phyloP scores from a whole-genome alignment of 805 yeast species.

The Kregervanrija pseudodelftensis region DNA sequence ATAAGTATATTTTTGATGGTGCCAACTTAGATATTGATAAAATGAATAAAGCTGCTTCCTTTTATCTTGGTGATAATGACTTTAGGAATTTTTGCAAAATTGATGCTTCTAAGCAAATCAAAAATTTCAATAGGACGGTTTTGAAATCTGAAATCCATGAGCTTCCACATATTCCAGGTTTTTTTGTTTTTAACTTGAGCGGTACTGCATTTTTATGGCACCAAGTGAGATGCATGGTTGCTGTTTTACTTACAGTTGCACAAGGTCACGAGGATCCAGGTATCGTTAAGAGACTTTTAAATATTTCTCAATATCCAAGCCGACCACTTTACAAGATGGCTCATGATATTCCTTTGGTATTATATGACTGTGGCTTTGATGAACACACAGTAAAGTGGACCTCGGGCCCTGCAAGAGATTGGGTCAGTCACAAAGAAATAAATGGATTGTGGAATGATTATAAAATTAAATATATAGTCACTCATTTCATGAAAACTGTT shows the following conservation, averaged over 20 bases:
- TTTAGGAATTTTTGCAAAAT: slow-evolving; percentile 91
- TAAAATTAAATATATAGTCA: slow-evolving; percentile 48
- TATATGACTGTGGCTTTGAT: slow-evolving; percentile 77
- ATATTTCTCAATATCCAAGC: slow-evolving; percentile 47
- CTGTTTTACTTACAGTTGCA: slow-evolving; percentile 72
- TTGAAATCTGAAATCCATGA: slow-evolving; percentile 25
- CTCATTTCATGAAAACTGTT: slow-evolving; percentile 39
- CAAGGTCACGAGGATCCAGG: slow-evolving; percentile 61
- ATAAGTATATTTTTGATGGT: slow-evolving; percentile 69
- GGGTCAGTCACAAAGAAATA: slow-evolving; percentile 36
- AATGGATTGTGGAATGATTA: slow-evolving; percentile 49
- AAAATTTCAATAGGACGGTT: slow-evolving; percentile 65
- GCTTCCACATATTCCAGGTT: slow-evolving; percentile 25
- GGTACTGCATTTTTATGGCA: slow-evolving; percentile 97
- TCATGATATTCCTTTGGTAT: slow-evolving; percentile 75
- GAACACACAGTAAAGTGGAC: slow-evolving; percentile 56
- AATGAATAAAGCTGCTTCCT: slow-evolving; percentile 64
- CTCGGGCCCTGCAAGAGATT: slow-evolving; percentile 26
- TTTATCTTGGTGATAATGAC: slow-evolving; percentile 71
- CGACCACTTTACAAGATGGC: slow-evolving; percentile 88
- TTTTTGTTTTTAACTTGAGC: slow-evolving; percentile 64
- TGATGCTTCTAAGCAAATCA: slow-evolving; percentile 90
- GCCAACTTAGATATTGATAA: slow-evolving; percentile 48
- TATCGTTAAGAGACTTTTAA: slow-evolving; percentile 51
- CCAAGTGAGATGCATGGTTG: slow-evolving; percentile 95